A percentile compares a stretch with the other conserved stretches of the same genome.
phyloP scores from a whole-genome alignment of 495 filamentous ascomycete genomes.

The Parachaetomium inaequale region DNA sequence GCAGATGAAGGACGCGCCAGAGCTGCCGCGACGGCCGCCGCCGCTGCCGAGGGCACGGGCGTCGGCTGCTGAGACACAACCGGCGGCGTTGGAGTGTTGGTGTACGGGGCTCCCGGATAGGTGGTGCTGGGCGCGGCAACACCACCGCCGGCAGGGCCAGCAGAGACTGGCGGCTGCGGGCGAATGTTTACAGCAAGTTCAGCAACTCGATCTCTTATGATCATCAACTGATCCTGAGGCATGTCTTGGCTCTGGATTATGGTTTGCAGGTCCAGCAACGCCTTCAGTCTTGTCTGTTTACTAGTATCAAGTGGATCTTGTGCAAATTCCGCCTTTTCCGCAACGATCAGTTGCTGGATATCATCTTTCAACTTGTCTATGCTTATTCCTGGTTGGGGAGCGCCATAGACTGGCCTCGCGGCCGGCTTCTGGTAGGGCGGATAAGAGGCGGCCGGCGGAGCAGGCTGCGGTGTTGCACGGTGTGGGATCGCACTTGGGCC shows the following conservation, averaged over 20 bases:
- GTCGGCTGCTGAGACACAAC: slow-evolving; percentile 24
- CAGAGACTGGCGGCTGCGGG: slow-evolving; percentile 33
- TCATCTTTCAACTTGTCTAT: slow-evolving; percentile 76
- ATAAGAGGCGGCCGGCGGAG: slow-evolving; percentile 25
- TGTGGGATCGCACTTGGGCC: slow-evolving; percentile 22
- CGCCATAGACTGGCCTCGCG: slow-evolving; percentile 30
- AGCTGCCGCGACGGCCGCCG: slow-evolving; percentile 23
- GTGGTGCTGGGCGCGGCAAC: slow-evolving; percentile 19
- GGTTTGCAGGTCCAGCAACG: slow-evolving; percentile 78
- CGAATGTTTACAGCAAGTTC: slow-evolving; percentile 58
- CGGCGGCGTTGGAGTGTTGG: slow-evolving; percentile 29
- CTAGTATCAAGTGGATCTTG: slow-evolving; percentile 67
- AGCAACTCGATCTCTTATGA: slow-evolving; percentile 75
- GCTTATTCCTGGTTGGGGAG: slow-evolving; percentile 47
- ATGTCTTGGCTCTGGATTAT: slow-evolving; percentile 76
- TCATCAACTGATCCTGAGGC: slow-evolving; percentile 71
- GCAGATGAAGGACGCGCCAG: slow-evolving; percentile 24
- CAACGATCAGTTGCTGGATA: slow-evolving; percentile 68
- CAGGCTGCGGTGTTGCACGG: slow-evolving; percentile 39
- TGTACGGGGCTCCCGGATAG: slow-evolving; percentile 21
- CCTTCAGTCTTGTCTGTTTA: slow-evolving; percentile 73
- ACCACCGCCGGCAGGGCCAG: slow-evolving; percentile 20
- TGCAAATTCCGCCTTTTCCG: slow-evolving; percentile 66
- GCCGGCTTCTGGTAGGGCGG: slow-evolving; percentile 27
- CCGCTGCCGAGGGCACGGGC: slow-evolving; percentile 27